Evolutionary conservation across 2,329 filamentous ascomycete genomes (phyloP).

Genomic region (Mycosphaerella sp.): DNA sequence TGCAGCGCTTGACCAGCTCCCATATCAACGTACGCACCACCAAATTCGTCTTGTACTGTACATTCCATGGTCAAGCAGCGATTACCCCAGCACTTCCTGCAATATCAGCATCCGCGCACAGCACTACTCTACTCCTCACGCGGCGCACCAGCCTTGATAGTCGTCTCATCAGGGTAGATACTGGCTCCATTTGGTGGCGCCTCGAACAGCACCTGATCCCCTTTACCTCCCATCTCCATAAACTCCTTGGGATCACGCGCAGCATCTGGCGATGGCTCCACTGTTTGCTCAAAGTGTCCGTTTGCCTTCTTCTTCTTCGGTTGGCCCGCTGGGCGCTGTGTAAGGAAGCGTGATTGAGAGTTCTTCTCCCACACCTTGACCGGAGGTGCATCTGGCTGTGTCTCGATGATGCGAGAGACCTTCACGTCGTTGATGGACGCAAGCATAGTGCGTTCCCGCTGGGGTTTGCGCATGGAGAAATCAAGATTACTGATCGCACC

Average conservation of each 20-base stretch:
- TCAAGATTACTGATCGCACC: conserved; percentile 78
- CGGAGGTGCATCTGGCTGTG: conserved; percentile 50
- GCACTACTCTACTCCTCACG: conserved; percentile 2
- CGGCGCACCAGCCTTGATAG: conserved; percentile 15
- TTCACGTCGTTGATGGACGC: conserved; percentile 72
- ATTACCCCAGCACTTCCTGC: no score
- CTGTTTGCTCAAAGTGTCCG: conserved; percentile 38
- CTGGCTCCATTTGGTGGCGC: conserved; percentile 45
- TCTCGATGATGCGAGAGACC: conserved; percentile 53
- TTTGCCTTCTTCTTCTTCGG: conserved; percentile 37
- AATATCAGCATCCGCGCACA: no score
- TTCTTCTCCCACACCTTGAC: conserved; percentile 76
- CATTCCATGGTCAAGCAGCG: no score
- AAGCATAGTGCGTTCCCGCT: conserved; percentile 78
- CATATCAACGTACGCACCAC: no score
- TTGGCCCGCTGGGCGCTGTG: conserved; percentile 19
- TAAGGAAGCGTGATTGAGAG: conserved; percentile 39
- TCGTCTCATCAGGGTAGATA: conserved; percentile 28
- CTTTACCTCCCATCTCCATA: conserved; percentile 75
- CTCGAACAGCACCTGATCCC: conserved; percentile 71
- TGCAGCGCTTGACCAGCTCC: no score
- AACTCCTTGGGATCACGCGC: conserved; percentile 69
- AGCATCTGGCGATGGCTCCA: conserved; percentile 62
- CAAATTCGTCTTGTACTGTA: no score
- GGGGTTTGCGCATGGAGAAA: conserved; percentile 72